These are phyloP conservation scores for Megacollybia marginata DNA, from an alignment of 768 basidiomycete genomes.

Conservation along the genomic window DNA sequence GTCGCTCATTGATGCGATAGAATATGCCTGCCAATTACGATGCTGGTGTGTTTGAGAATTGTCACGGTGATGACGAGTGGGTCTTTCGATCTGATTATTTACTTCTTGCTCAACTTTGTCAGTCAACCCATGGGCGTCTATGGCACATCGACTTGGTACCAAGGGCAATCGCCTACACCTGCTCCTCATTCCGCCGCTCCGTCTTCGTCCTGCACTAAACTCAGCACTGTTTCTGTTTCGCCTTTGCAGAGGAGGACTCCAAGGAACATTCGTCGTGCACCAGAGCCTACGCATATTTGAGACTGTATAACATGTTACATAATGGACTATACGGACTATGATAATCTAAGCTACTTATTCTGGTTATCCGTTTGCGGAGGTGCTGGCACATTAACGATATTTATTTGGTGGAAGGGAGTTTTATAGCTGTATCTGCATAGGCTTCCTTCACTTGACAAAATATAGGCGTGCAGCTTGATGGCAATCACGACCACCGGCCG, in stretches of 20 bases:
- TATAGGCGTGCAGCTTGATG: too few species aligned
- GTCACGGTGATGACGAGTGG: conserved; percentile 33
- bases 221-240: background rate
- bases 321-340: too few species aligned
- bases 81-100: background rate
- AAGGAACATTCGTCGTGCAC: background rate
- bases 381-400: too few species aligned
- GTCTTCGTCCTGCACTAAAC: conserved; percentile 49
- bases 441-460: too few species aligned
- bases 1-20: conserved; percentile 19
- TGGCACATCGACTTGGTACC: conserved; percentile 62
- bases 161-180: conserved; percentile 53
- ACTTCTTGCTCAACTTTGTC: conserved; percentile 1
- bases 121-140: conserved; percentile 64
- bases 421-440: too few species aligned
- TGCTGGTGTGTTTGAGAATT: conserved; percentile 56
- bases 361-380: too few species aligned
- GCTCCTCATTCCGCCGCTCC: conserved; percentile 48
- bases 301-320: background rate
- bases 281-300: background rate
- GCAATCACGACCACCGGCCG: too few species aligned
- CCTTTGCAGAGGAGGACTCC: background rate
- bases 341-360: too few species aligned
- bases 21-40: conserved; percentile 71
- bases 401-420: too few species aligned